Evolutionary conservation across 2,329 filamentous ascomycete genomes (phyloP), one percentile per base, ranked within the genome.

Genomic region (Beauveria scarabaeidicola): DNA sequence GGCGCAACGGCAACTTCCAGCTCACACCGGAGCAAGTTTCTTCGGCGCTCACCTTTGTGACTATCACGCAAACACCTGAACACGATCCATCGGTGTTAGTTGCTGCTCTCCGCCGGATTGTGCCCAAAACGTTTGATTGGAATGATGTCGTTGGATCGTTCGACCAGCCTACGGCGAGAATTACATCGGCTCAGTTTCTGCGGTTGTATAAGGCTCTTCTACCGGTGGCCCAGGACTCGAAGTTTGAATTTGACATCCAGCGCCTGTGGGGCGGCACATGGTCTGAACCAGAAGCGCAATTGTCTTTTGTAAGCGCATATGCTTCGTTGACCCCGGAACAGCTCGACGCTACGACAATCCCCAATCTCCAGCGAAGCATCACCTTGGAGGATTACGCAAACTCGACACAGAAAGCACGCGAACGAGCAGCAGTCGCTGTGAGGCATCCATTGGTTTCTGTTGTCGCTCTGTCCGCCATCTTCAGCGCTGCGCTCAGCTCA

Each of bases 301-400:
- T 99, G 40, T 95, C 92, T n/a, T 97, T 97, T 70, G 84, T 97
- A 58, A 88, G 88, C 63, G 91, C 91, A 19, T 97, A 93, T 70
- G 81, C 93, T 23, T 89, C 89, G 4, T 81, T 92, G 60, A 83
- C 82, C 13, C 81, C 87, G 0, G 83, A 90, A 29, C 84, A 92
- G 67, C 80, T 96, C 27, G 91, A 97, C 70, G 88, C 90, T 3
- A 88, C 86, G 13, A 89, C 88, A 40, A 94, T 97, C 61, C 93
- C 91, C 1, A 85, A 88, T 38, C 81, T 97, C 40, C 84, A 89
- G 59, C 82, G 85, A 25, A 90, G 91, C 3, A 95, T 97, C 69
- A 84, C 85, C 2, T 67, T 83, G 3, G 78, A 82, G 4, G 78
- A 82, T 6, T 85, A 84, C 62, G 73, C 74, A 19, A 72, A 79